Evolutionary conservation across 495 filamentous ascomycete genomes (phyloP).

Genomic region (Xylaria intraflava): DNA sequence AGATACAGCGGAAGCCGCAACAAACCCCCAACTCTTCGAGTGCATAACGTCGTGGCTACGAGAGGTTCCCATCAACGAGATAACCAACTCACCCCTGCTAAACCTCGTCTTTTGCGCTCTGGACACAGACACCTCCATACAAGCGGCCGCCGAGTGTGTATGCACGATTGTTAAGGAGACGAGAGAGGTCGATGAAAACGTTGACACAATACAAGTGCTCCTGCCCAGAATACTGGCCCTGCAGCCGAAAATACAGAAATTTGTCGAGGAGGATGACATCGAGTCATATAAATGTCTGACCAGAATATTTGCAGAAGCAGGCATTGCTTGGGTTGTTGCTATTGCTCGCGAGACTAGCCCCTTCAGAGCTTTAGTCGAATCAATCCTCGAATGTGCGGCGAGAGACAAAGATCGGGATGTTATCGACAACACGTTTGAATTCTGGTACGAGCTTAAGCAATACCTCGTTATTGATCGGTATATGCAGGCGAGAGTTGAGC

Average conservation of each 20-base stretch:
- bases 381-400: conserved; percentile 81
- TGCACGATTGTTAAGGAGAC: conserved; percentile 90
- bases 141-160: conserved; percentile 87
- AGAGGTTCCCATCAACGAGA: conserved; percentile 75
- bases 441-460: conserved; percentile 99
- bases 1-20: conserved; percentile 54
- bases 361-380: conserved; percentile 83
- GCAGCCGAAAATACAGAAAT: conserved; percentile 65
- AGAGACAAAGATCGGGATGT: conserved; percentile 83
- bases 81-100: conserved; percentile 81
- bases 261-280: conserved; percentile 74
- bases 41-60: conserved; percentile 95
- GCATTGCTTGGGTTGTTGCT: conserved; percentile 86
- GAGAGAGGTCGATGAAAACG: conserved; percentile 81
- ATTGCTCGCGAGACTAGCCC: conserved; percentile 75
- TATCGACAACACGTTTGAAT: conserved; percentile 84
- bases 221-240: conserved; percentile 77
- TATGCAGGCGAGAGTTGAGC: conserved; percentile 66
- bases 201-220: conserved; percentile 73
- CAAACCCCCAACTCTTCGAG: conserved; percentile 84
- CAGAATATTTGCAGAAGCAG: conserved; percentile 84
- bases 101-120: conserved; percentile 72
- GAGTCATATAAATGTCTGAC: conserved; percentile 86
- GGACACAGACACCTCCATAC: conserved; percentile 67
- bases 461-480: conserved; percentile 87